Evolutionary conservation across 139 green algal genomes (phyloP), one percentile per base, ranked within the genome.

Genomic region (Volvox reticuliferus): DNA sequence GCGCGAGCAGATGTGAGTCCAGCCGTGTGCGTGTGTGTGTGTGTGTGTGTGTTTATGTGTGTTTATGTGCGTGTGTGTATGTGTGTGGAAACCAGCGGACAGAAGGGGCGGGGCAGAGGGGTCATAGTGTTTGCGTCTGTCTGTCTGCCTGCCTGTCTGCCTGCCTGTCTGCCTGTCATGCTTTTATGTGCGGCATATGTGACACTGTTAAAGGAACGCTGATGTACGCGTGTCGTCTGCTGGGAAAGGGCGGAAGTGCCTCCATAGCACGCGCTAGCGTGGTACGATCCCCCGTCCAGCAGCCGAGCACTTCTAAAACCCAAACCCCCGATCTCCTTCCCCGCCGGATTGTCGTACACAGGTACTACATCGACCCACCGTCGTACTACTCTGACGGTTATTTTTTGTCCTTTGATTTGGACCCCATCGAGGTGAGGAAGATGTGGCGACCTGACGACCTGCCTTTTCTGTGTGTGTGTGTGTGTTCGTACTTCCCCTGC

Each of bases 351-450:
- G 16, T 30, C 75, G 26, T 28, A 18, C 61, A 32, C 62, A 80
- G 55, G 80, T 92, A 92, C 81, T 90, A 79, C 85, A 71, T 88
- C 62, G 91, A 93, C 73, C 71, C 62, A 22, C 87, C 91, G 14
- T 9, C 50, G 32, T 93, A 93, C 87, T 90, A 93, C 65, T 36
- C 73, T 33, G 71, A 69, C 14, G 30, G 44, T 14, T 16, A 30
- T 9, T 90, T 90, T 71, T 0, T 92, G 63, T 92, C 89, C 22
- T 81, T 73, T 26, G 89, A 92, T 33, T 30, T 92, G 1, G 1
- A 33, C 35, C 82, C 73, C 0, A 90, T 92, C 17, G 33, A 71
- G 89, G 89, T 92, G 32, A 55, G 44, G 44, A 9, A 55, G 44
- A 55, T 14, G 44, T 55, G 44, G 44, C 44, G 44, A 9, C 44